Evolutionary conservation across 306 rosid genomes (phyloP).

Genomic region (Trichosanthes cucumerina): DNA sequence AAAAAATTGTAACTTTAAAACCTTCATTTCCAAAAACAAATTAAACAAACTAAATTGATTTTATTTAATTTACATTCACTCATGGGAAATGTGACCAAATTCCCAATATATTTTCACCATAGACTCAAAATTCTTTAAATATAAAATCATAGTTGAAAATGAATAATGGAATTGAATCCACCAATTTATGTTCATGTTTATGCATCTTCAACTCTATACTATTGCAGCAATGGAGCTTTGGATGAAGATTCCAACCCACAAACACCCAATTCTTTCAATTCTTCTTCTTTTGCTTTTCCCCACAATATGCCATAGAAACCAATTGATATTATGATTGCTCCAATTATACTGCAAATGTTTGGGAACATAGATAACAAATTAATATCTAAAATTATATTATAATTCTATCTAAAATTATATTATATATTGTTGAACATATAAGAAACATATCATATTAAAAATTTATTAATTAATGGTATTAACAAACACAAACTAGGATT

Average conservation of each 20-base stretch:
- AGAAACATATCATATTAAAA: too few species aligned
- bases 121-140: background rate
- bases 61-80: too few species aligned
- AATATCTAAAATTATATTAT: too few species aligned
- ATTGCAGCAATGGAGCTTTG: background rate
- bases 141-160: background rate
- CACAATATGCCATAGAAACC: conserved; percentile 80
- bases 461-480: too few species aligned
- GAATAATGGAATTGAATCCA: background rate
- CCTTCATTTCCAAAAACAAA: too few species aligned
- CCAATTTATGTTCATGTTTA: background rate
- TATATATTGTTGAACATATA: too few species aligned
- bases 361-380: background rate
- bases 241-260: background rate
- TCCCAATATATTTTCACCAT: background rate
- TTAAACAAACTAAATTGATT: too few species aligned
- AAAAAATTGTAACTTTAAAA: too few species aligned
- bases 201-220: background rate
- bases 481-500: too few species aligned
- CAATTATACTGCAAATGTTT: conserved; percentile 52
- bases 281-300: conserved; percentile 69
- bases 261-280: conserved; percentile 13
- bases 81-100: background rate
- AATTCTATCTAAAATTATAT: too few species aligned
- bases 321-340: conserved; percentile 57